A percentile compares a stretch with the other conserved stretches of the same genome.
Evolutionary conservation across 2,329 filamentous ascomycete species (phyloP).

Genomic region (Zymoseptoria pseudotritici): DNA sequence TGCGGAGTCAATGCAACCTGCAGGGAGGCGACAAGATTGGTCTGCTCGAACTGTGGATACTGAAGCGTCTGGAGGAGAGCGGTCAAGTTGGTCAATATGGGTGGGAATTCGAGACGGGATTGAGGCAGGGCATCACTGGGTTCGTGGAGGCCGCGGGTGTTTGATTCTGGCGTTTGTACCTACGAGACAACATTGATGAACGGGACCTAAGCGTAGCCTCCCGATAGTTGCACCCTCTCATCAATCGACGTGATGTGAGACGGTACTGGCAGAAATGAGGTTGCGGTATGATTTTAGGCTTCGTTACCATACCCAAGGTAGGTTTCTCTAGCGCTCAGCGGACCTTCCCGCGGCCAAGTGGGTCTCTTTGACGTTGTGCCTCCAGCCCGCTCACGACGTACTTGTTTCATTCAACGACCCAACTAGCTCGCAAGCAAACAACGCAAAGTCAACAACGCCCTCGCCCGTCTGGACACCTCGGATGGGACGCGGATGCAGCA

Average conservation of each 20-base stretch:
- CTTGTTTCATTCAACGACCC: neutral
- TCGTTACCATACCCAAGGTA: neutral
- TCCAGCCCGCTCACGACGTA: neutral
- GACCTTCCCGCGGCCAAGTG: neutral
- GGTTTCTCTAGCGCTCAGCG: neutral
- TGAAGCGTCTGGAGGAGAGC: slow-evolving; percentile 48
- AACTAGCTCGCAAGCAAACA: neutral
- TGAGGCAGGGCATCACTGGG: slow-evolving; percentile 40
- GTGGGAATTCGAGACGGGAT: slow-evolving; percentile 47
- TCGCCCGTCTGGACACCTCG: neutral
- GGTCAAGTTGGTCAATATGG: slow-evolving; percentile 41
- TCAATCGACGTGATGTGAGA: neutral
- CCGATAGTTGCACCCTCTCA: neutral
- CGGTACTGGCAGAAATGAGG: neutral
- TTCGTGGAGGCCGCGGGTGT: slow-evolving; percentile 29
- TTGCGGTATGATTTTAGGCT: neutral
- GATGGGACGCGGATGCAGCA: neutral
- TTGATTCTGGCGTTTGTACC: neutral
- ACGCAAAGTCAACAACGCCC: neutral
- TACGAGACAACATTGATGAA: neutral
- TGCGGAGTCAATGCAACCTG: slow-evolving; percentile 30
- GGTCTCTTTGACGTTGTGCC: neutral
- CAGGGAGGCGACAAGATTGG: slow-evolving; percentile 48
- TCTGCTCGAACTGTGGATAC: slow-evolving; percentile 50
- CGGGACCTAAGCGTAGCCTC: neutral